A percentile compares a stretch with the other conserved stretches of the same genome.
Conservation (phyloP, 192 early-diverging fungal genomes). For the Fimicolochytrium jonesii region DNA sequence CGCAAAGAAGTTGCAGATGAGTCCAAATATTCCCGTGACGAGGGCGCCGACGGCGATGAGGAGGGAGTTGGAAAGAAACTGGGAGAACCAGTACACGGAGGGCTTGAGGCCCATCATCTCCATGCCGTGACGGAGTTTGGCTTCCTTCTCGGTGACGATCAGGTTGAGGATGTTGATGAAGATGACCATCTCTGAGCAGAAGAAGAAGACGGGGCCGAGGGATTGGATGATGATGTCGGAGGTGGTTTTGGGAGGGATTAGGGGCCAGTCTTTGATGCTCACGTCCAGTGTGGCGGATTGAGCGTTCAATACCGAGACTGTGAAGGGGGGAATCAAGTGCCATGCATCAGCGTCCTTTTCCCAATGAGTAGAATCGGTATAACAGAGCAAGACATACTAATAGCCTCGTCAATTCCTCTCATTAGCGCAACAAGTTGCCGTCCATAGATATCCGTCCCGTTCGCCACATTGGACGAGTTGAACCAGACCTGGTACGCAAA, state of each 20-base stretch:
- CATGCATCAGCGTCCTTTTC: slow-evolving; percentile 4
- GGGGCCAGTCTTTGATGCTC: slow-evolving; percentile 64
- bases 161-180: slow-evolving; percentile 63
- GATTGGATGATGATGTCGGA: slow-evolving; percentile 58
- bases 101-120: slow-evolving; percentile 76
- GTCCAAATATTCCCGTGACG: slow-evolving; percentile 54
- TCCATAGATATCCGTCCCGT: slow-evolving; percentile 60
- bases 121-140: slow-evolving; percentile 65
- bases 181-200: slow-evolving; percentile 57
- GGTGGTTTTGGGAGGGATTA: slow-evolving; percentile 46
- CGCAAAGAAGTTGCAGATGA: slow-evolving; percentile 56
- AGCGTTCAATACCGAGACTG: slow-evolving; percentile 13
- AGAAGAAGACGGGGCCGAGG: slow-evolving; percentile 53
- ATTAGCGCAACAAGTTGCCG: slow-evolving; percentile 54
- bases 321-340: slow-evolving; percentile 14
- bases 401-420: slow-evolving; percentile 68
- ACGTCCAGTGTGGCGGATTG: slow-evolving; percentile 41
- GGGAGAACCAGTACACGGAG: slow-evolving; percentile 61
- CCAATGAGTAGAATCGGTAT: slow-evolving; percentile 2
- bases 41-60: slow-evolving; percentile 56
- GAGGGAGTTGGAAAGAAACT: slow-evolving; percentile 55
- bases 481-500: slow-evolving; percentile 74
- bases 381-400: no score
- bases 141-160: slow-evolving; percentile 72
- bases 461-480: slow-evolving; percentile 56